Percentiles rank a stretch among this genome's conserved stretches.
phyloP scores from a whole-genome alignment of 2,329 filamentous ascomycete genomes.

The Beauveria australis region DNA sequence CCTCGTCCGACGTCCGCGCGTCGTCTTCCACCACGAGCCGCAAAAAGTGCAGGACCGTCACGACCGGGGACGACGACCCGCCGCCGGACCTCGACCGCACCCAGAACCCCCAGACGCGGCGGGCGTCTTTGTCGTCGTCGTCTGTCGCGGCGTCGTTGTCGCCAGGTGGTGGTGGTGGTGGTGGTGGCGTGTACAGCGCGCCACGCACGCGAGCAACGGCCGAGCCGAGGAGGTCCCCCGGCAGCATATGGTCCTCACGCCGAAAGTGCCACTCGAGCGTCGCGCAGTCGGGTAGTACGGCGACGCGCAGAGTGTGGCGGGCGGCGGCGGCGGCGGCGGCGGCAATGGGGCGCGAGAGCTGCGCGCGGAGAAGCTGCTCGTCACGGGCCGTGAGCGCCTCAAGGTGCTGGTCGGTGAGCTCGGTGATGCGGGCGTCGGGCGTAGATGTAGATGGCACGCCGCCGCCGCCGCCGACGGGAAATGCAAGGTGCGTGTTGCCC shows the following conservation, averaged over 20 bases:
- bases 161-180: constrained; percentile 20
- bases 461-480: constrained; percentile 32
- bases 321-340: not conserved
- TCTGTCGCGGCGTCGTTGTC: constrained; percentile 24
- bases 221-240: constrained; percentile 49
- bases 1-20: constrained; percentile 26
- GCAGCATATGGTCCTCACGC: constrained; percentile 74
- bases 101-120: constrained; percentile 68
- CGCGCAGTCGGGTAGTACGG: constrained; percentile 24
- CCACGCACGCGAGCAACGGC: constrained; percentile 55
- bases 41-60: constrained; percentile 62
- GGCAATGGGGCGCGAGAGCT: constrained; percentile 31
- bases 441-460: constrained; percentile 17
- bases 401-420: constrained; percentile 52
- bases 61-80: constrained; percentile 35
- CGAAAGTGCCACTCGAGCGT: constrained; percentile 50
- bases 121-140: constrained; percentile 31
- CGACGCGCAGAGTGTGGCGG: constrained; percentile 23
- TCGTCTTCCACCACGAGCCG: constrained; percentile 59
- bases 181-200: constrained; percentile 49
- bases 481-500: constrained; percentile 61
- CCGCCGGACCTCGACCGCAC: constrained; percentile 53
- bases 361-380: constrained; percentile 49
- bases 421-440: constrained; percentile 24
- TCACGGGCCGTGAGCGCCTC: constrained; percentile 54